Evolutionary conservation across 2,329 filamentous ascomycete genomes (phyloP).

Genomic region (Sporothrix sp.): DNA sequence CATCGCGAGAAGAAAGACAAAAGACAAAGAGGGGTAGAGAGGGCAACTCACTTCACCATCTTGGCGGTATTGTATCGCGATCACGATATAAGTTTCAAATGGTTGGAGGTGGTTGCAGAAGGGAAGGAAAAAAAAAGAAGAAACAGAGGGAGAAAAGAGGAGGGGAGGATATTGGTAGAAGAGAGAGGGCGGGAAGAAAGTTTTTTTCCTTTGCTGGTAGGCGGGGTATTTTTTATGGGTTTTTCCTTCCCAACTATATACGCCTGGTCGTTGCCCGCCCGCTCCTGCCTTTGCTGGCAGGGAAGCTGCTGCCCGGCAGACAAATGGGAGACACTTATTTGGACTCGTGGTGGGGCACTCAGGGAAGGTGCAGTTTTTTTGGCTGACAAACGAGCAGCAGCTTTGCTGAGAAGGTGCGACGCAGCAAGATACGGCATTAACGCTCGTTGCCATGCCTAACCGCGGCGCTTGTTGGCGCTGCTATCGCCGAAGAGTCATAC

Average conservation of each 20-base stretch:
- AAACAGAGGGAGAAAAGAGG: conserved; percentile 7
- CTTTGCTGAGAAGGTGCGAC: no score
- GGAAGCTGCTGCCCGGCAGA: background rate
- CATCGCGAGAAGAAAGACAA: background rate
- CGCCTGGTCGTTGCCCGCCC: conserved; percentile 1
- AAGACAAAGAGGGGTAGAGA: background rate
- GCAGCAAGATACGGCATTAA: no score
- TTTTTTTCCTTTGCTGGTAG: conserved; percentile 10
- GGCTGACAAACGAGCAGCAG: conserved; percentile 10
- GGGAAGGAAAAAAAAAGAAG: conserved; percentile 5
- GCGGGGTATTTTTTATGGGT: conserved; percentile 15
- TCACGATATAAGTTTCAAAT: conserved; percentile 18
- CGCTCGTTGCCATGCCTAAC: no score
- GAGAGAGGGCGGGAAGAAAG: conserved; percentile 5
- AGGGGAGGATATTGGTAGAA: conserved; percentile 4
- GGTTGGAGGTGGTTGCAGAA: conserved; percentile 4
- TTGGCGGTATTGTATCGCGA: conserved; percentile 64
- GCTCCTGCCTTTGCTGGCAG: background rate
- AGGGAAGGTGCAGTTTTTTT: background rate
- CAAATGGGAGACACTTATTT: conserved; percentile 11
- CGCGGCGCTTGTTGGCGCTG: background rate
- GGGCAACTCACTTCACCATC: conserved; percentile 95
- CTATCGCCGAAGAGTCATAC: background rate
- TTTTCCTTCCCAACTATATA: conserved; percentile 3
- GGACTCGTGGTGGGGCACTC: conserved; percentile 8